These are phyloP conservation scores for Penicillium mononematosum DNA, from an alignment of 495 filamentous ascomycete genomes.

Conservation along the genomic window DNA sequence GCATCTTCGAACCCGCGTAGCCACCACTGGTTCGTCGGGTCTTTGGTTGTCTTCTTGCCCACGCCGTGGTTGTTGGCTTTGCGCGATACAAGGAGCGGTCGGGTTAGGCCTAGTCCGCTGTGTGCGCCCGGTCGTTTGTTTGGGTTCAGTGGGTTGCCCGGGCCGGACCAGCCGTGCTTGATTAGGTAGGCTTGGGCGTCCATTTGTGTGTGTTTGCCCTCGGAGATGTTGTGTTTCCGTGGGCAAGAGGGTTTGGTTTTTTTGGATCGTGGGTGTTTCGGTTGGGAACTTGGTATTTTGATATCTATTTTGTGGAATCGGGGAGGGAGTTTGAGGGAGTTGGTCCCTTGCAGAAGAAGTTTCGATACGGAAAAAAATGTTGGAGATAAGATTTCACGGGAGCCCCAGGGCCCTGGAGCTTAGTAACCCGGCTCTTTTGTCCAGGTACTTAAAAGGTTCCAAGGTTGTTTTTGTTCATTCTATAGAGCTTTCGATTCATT, in stretches of 20 bases:
- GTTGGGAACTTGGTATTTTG: not conserved
- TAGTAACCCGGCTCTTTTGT: no score
- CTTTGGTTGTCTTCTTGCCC: conserved; percentile 64
- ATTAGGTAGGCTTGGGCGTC: conserved; percentile 68
- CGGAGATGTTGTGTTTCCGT: not conserved
- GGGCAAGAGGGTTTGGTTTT: not conserved
- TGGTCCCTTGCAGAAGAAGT: conserved; percentile 1
- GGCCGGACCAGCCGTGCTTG: conserved; percentile 75
- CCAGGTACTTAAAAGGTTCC: no score
- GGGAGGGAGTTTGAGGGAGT: not conserved
- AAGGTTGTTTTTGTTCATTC: no score
- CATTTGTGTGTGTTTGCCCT: conserved; percentile 41
- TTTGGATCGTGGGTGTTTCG: not conserved
- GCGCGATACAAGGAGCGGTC: conserved; percentile 65
- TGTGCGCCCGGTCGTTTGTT: conserved; percentile 57
- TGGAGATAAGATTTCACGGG: not conserved
- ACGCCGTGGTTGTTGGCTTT: conserved; percentile 69
- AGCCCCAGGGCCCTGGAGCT: no score
- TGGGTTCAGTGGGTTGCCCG: conserved; percentile 70
- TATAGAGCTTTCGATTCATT: no score
- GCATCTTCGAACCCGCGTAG: conserved; percentile 76
- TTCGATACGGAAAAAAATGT: conserved; percentile 5
- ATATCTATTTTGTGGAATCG: not conserved
- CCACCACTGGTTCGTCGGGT: conserved; percentile 74
- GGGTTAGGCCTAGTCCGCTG: conserved; percentile 63